A percentile compares a stretch with the other conserved stretches of the same genome.
Conservation (phyloP, 305 asterid genomes). For the Plantago coronopus region DNA sequence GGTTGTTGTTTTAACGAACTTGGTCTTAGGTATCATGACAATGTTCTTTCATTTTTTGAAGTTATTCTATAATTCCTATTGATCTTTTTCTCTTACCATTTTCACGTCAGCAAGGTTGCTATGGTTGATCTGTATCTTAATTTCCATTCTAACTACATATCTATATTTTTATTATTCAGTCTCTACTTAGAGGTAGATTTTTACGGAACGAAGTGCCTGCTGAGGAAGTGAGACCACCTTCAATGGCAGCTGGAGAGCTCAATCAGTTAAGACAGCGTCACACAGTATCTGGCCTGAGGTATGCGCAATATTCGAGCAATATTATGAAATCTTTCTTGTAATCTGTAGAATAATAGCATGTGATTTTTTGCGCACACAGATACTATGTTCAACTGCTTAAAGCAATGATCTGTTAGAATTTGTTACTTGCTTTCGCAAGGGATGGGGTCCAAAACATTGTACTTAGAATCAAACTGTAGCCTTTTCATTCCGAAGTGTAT, state of each 20-base stretch:
- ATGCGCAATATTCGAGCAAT: conserved; percentile 24
- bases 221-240: conserved; percentile 67
- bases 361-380: too few species aligned
- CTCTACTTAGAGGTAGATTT: conserved; percentile 87
- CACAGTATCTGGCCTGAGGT: conserved; percentile 93
- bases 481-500: too few species aligned
- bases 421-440: too few species aligned
- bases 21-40: background rate
- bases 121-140: background rate
- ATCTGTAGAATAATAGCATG: background rate
- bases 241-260: conserved; percentile 70
- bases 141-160: conserved; percentile 8
- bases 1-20: background rate
- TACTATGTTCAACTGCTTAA: too few species aligned
- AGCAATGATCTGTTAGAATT: too few species aligned
- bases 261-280: conserved; percentile 79
- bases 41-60: background rate
- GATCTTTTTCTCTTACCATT: background rate
- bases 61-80: too few species aligned
- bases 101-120: background rate
- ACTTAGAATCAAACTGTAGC: too few species aligned
- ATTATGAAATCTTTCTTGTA: background rate
- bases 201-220: conserved; percentile 69
- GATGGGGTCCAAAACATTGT: too few species aligned
- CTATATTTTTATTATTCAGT: conserved; percentile 41